Conservation (phyloP, 2,329 filamentous ascomycete species). For the Thelonectria olida region DNA sequence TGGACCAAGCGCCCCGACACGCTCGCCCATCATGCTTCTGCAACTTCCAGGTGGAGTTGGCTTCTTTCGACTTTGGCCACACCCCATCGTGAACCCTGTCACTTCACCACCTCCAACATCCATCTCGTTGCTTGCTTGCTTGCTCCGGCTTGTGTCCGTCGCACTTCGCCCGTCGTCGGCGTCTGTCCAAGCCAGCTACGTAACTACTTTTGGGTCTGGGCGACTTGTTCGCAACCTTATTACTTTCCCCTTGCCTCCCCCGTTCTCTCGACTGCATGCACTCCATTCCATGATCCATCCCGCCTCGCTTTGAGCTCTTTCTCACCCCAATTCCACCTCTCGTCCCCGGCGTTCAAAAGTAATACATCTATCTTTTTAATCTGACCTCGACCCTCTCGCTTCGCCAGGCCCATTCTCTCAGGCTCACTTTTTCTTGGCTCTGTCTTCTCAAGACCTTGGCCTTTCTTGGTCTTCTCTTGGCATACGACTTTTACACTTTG, state of each 20-base stretch:
- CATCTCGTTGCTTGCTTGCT: constrained; percentile 1
- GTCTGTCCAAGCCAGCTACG: neutral
- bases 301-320: neutral
- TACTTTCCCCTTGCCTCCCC: constrained; percentile 18
- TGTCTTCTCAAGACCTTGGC: constrained; percentile 14
- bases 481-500: neutral
- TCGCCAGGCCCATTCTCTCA: constrained; percentile 2
- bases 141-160: neutral
- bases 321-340: neutral
- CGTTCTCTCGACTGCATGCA: neutral
- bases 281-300: neutral
- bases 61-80: constrained; percentile 12
- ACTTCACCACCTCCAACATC: constrained; percentile 7
- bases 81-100: constrained; percentile 19
- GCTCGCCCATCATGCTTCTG: neutral
- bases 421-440: constrained; percentile 16
- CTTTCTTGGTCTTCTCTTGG: constrained; percentile 18
- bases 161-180: neutral
- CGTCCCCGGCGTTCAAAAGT: neutral
- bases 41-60: neutral
- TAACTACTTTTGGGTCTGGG: neutral
- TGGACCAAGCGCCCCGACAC: neutral
- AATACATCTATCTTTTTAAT: neutral
- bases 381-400: neutral
- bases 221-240: constrained; percentile 5